Percentiles rank a stretch among this genome's conserved stretches.
Evolutionary conservation across 169 alveolate species (phyloP).

Genomic region (Cryptosporidium bovis): DNA sequence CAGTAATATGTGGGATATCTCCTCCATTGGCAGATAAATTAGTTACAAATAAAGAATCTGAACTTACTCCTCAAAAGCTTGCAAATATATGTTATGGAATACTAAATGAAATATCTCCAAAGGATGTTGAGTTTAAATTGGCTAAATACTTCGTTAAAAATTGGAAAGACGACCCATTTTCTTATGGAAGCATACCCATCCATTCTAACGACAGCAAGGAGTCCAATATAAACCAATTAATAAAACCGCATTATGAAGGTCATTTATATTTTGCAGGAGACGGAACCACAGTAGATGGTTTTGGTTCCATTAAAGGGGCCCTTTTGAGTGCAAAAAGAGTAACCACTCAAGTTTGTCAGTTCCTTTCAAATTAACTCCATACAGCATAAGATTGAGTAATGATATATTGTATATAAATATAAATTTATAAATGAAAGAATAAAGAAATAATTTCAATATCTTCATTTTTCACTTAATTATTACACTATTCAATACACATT

Average conservation of each 20-base stretch:
- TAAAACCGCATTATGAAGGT: slow-evolving; percentile 66
- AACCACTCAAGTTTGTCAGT: slow-evolving; percentile 33
- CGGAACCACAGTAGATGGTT: slow-evolving; percentile 65
- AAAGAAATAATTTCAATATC: background rate
- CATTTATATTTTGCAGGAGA: slow-evolving; percentile 73
- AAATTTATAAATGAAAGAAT: background rate
- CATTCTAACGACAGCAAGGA: slow-evolving; percentile 48
- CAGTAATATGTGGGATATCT: slow-evolving; percentile 62
- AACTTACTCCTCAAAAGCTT: slow-evolving; percentile 3
- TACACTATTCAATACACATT: background rate
- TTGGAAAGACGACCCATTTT: slow-evolving; percentile 61
- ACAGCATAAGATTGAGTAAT: background rate
- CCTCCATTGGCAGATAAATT: slow-evolving; percentile 34
- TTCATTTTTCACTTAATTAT: background rate
- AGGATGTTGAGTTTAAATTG: slow-evolving; percentile 10
- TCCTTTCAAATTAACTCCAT: slow-evolving; percentile 17
- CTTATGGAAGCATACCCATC: slow-evolving; percentile 57
- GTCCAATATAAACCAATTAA: slow-evolving; percentile 42
- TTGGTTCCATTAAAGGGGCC: slow-evolving; percentile 70
- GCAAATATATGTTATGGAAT: slow-evolving; percentile 49
- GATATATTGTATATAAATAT: background rate
- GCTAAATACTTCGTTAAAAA: slow-evolving; percentile 14
- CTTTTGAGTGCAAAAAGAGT: slow-evolving; percentile 72
- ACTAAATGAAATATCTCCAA: slow-evolving; percentile 37
- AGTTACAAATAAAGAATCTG: slow-evolving; percentile 1